phyloP scores from a whole-genome alignment of 768 basidiomycete species.

The Termitomyces sp. region DNA sequence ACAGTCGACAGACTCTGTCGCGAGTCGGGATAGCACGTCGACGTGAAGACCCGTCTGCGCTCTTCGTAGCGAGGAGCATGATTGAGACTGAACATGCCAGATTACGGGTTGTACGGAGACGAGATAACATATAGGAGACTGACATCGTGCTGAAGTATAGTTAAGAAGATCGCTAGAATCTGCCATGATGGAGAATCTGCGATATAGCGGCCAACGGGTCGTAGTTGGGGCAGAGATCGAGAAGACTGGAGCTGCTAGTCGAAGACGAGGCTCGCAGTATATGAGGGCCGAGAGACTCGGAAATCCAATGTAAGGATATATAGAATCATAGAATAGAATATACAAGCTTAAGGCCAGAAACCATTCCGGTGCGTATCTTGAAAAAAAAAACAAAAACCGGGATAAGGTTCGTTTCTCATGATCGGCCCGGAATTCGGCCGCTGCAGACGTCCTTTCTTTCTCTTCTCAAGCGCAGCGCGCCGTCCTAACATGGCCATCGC shows the following conservation, averaged over 20 bases:
- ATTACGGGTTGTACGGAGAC: not conserved
- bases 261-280: no score
- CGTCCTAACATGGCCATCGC: not conserved
- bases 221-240: not conserved
- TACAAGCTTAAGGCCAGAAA: no score
- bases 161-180: not conserved
- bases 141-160: not conserved
- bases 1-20: slow-evolving; percentile 22
- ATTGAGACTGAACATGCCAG: not conserved
- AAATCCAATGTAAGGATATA: no score
- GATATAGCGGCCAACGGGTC: not conserved
- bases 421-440: not conserved
- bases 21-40: slow-evolving; percentile 14
- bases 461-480: not conserved
- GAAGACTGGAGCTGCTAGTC: not conserved
- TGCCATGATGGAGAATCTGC: not conserved
- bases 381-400: no score
- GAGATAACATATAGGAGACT: not conserved
- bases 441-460: not conserved
- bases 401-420: not conserved
- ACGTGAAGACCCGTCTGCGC: not conserved
- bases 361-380: no score
- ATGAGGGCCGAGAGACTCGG: no score
- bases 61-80: not conserved
- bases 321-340: no score